A percentile compares a stretch with the other conserved stretches of the same genome.
Evolutionary conservation across 345 rosid species (phyloP).

Genomic region (Populus davidiana): DNA sequence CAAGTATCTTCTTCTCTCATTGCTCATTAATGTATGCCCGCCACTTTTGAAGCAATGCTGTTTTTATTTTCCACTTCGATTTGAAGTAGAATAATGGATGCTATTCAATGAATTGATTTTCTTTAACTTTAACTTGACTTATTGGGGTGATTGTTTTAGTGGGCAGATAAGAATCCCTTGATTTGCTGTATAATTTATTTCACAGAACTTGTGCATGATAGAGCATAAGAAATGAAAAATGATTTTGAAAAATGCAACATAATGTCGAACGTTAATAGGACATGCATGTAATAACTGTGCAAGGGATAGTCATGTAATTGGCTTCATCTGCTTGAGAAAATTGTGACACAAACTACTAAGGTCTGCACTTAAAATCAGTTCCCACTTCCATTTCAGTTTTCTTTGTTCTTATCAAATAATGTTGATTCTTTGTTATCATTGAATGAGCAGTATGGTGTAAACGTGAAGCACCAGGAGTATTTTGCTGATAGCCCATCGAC

Average conservation of each 20-base stretch:
- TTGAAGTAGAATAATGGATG: too few species aligned
- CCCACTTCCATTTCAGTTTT: too few species aligned
- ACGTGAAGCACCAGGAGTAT: slow-evolving; percentile 89
- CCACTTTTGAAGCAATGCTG: too few species aligned
- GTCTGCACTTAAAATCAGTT: too few species aligned
- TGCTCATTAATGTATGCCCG: too few species aligned
- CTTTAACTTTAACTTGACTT: too few species aligned
- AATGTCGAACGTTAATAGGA: neutral
- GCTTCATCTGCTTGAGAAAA: neutral
- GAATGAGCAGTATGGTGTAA: slow-evolving; percentile 69
- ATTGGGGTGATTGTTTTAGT: neutral
- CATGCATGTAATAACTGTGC: neutral
- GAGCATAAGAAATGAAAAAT: neutral
- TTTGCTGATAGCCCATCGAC: slow-evolving; percentile 74
- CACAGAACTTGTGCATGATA: neutral
- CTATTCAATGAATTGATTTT: too few species aligned
- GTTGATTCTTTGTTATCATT: neutral
- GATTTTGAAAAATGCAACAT: neutral
- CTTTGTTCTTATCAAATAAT: too few species aligned
- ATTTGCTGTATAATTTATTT: neutral
- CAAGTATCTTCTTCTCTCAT: too few species aligned
- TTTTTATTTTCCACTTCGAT: too few species aligned
- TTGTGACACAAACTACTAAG: too few species aligned
- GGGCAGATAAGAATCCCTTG: neutral
- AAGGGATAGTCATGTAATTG: neutral